These are phyloP conservation scores for Umbelopsis vinacea DNA, from an alignment of 192 early-diverging fungal genomes.

Conservation along the genomic window DNA sequence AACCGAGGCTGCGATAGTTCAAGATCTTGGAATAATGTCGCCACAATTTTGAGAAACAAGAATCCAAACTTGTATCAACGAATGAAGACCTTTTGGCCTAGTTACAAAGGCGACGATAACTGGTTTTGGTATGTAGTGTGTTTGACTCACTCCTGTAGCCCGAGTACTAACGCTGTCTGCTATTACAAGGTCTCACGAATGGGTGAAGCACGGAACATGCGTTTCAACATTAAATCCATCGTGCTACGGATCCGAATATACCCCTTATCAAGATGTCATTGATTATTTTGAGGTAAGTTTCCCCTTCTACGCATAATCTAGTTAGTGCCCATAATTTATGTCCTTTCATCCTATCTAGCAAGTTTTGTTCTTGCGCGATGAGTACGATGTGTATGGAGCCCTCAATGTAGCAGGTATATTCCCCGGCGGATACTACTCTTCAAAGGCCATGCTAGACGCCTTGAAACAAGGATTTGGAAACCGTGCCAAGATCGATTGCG, in stretches of 20 bases:
- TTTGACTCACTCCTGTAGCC: neutral
- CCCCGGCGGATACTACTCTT: constrained; percentile 51
- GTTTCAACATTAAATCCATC: constrained; percentile 45
- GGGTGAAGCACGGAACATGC: constrained; percentile 56
- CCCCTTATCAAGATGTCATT: constrained; percentile 44
- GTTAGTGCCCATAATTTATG: constrained; percentile 45
- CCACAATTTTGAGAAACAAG: constrained; percentile 44
- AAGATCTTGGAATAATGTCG: constrained; percentile 62
- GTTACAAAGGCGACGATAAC: constrained; percentile 77
- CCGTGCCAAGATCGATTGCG: constrained; percentile 51
- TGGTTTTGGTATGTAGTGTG: constrained; percentile 28
- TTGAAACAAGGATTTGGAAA: constrained; percentile 44
- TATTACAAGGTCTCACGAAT: constrained; percentile 52
- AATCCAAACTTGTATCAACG: constrained; percentile 34
- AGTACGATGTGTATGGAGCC: constrained; percentile 48
- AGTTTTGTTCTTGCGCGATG: constrained; percentile 37
- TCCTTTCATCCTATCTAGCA: constrained; percentile 46
- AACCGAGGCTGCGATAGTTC: constrained; percentile 65
- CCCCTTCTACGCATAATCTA: neutral
- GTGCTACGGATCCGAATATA: constrained; percentile 45
- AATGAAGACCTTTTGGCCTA: constrained; percentile 50
- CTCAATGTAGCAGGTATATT: constrained; percentile 48
- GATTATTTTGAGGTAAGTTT: constrained; percentile 41
- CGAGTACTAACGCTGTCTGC: constrained; percentile 17
- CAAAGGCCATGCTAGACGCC: constrained; percentile 45